These are phyloP conservation scores for Microsporum audouinii DNA, from an alignment of 2,329 filamentous ascomycete species.

Conservation along the genomic window DNA sequence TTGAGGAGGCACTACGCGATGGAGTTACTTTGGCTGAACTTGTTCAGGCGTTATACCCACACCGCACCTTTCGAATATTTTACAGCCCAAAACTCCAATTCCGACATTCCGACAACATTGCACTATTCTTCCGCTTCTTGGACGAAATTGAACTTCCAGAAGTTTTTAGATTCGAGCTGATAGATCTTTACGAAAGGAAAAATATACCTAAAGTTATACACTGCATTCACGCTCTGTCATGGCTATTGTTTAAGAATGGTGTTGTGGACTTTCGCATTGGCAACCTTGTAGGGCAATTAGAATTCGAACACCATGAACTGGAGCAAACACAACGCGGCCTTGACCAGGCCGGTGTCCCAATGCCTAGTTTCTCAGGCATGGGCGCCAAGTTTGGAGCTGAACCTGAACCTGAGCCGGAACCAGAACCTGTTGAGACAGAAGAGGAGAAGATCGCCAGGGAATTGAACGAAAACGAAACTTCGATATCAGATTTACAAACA, in stretches of 20 bases:
- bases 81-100: slow-evolving; percentile 75
- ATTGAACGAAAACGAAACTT: slow-evolving; percentile 60
- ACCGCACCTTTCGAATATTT: slow-evolving; percentile 70
- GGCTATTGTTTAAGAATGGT: slow-evolving; percentile 90
- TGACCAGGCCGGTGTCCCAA: slow-evolving; percentile 85
- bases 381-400: slow-evolving; percentile 88
- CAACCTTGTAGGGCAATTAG: slow-evolving; percentile 87
- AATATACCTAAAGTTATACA: slow-evolving; percentile 99
- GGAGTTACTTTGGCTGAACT: slow-evolving; percentile 91
- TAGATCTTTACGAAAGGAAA: slow-evolving; percentile 98
- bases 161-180: slow-evolving; percentile 90
- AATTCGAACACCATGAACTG: slow-evolving; percentile 95
- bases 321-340: slow-evolving; percentile 95
- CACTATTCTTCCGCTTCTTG: slow-evolving; percentile 86
- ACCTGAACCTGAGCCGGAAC: slow-evolving; percentile 58
- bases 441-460: slow-evolving; percentile 79
- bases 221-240: slow-evolving; percentile 93
- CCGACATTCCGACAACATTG: slow-evolving; percentile 95
- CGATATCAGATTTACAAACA: slow-evolving; percentile 70
- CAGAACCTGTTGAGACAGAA: slow-evolving; percentile 67
- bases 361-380: slow-evolving; percentile 98
- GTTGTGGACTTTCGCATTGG: slow-evolving; percentile 93
- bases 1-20: slow-evolving; percentile 85
- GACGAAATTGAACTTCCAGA: slow-evolving; percentile 88
- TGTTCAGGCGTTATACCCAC: slow-evolving; percentile 75